A percentile compares a stretch with the other conserved stretches of the same genome.
Evolutionary conservation across 345 rosid species (phyloP).

Genomic region (Laguncularia racemosa): DNA sequence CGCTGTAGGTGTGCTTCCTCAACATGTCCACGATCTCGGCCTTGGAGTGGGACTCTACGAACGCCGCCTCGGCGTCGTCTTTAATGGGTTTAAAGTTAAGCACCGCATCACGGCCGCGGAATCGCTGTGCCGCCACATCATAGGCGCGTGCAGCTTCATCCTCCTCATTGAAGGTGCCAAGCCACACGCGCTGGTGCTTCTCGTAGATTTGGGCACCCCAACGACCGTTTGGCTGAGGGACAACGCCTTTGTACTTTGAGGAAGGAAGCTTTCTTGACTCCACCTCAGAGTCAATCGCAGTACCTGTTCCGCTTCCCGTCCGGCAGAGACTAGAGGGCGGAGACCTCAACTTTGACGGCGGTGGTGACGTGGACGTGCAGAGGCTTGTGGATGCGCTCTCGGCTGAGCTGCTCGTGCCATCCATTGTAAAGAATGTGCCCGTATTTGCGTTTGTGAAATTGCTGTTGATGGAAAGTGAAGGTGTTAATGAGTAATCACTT

Average conservation of each 20-base stretch:
- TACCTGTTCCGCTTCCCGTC: slow-evolving; percentile 11
- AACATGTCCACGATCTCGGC: slow-evolving; percentile 59
- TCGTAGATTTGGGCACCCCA: slow-evolving; percentile 64
- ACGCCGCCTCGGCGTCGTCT: slow-evolving; percentile 25
- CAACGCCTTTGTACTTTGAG: slow-evolving; percentile 44
- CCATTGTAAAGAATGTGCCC: not conserved
- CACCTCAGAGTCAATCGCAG: slow-evolving; percentile 14
- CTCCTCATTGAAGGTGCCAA: slow-evolving; percentile 49
- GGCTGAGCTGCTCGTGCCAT: slow-evolving; percentile 21
- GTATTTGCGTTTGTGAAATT: not conserved
- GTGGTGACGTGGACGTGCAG: slow-evolving; percentile 16
- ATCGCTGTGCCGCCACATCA: slow-evolving; percentile 41
- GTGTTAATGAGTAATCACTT: slow-evolving; percentile 10
- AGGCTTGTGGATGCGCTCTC: slow-evolving; percentile 25
- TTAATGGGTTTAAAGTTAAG: slow-evolving; percentile 31
- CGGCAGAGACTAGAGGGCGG: slow-evolving; percentile 29
- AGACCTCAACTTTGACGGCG: slow-evolving; percentile 1
- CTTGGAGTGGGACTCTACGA: slow-evolving; percentile 40
- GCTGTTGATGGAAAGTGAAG: slow-evolving; percentile 3
- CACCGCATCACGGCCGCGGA: slow-evolving; percentile 48
- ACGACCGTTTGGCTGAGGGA: slow-evolving; percentile 47
- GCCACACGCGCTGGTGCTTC: slow-evolving; percentile 56
- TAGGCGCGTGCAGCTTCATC: slow-evolving; percentile 51
- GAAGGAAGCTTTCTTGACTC: slow-evolving; percentile 25
- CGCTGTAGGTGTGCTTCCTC: slow-evolving; percentile 45